A percentile compares a stretch with the other conserved stretches of the same genome.
These are phyloP conservation scores for Arthrobotrys musiformis DNA, from an alignment of 2,329 filamentous ascomycete species.

Conservation along the genomic window DNA sequence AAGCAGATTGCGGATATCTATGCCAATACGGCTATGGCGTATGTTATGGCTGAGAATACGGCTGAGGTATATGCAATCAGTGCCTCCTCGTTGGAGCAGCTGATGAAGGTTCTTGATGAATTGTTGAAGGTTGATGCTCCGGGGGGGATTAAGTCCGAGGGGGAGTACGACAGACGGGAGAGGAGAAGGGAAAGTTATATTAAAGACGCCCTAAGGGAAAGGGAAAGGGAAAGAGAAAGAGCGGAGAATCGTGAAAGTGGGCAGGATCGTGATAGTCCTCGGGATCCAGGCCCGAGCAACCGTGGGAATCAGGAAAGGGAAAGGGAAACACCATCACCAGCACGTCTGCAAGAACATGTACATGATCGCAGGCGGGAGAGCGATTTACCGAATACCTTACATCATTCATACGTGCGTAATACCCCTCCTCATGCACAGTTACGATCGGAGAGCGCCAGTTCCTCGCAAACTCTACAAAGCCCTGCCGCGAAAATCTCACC, in stretches of 20 bases:
- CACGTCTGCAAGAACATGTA: no score
- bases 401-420: no score
- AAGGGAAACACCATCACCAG: no score
- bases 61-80: slow-evolving; percentile 22
- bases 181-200: neutral
- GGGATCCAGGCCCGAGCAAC: no score
- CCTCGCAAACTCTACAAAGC: no score
- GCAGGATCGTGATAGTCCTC: no score
- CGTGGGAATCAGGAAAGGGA: no score
- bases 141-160: neutral
- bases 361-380: no score
- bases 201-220: neutral
- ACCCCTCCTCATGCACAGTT: no score
- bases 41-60: neutral
- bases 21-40: neutral
- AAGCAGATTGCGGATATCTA: slow-evolving; percentile 6
- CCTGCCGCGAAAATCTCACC: no score
- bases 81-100: neutral
- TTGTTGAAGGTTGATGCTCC: neutral
- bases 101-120: slow-evolving; percentile 1
- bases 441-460: no score
- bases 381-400: no score
- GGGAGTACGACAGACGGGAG: neutral
- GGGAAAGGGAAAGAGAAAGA: neutral
- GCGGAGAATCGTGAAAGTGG: neutral